These are phyloP conservation scores for Blepharisma undulans DNA, from an alignment of 169 alveolate species.

Conservation along the genomic window DNA sequence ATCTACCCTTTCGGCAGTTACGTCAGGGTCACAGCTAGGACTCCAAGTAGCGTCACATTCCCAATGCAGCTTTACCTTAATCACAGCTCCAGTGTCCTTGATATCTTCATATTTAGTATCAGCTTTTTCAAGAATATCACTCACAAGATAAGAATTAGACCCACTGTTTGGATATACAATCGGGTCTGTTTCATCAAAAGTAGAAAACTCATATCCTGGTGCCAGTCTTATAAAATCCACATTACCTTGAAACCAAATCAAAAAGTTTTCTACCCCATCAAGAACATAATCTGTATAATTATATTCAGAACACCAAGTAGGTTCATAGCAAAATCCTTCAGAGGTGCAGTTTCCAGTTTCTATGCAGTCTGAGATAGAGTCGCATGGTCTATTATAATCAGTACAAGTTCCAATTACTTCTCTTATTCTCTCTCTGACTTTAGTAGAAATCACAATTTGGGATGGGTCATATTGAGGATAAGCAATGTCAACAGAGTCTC, in stretches of 20 bases:
- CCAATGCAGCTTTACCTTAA: slow-evolving; percentile 25
- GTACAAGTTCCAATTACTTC: neutral
- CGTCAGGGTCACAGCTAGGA: neutral
- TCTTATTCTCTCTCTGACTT: neutral
- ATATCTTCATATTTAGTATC: neutral
- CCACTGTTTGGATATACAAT: slow-evolving; percentile 12
- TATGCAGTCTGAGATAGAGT: neutral
- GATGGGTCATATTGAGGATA: slow-evolving; percentile 35
- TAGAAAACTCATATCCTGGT: neutral
- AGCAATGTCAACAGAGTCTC: slow-evolving; percentile 31
- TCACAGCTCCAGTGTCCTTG: slow-evolving; percentile 29
- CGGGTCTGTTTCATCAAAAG: neutral
- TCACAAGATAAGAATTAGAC: neutral
- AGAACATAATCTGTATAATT: neutral
- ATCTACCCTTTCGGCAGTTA: slow-evolving; percentile 10
- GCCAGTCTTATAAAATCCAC: neutral
- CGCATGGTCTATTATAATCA: neutral
- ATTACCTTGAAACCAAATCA: slow-evolving; percentile 29
- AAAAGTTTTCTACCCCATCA: slow-evolving; percentile 40
- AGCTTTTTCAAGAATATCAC: slow-evolving; percentile 15
- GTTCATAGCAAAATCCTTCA: slow-evolving; percentile 35
- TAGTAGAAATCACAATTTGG: slow-evolving; percentile 5
- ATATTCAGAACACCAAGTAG: slow-evolving; percentile 6
- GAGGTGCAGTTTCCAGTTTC: neutral
- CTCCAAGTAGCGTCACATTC: slow-evolving; percentile 36